phyloP scores from a whole-genome alignment of 345 rosid genomes.

The Euphorbia pulcherrima region DNA sequence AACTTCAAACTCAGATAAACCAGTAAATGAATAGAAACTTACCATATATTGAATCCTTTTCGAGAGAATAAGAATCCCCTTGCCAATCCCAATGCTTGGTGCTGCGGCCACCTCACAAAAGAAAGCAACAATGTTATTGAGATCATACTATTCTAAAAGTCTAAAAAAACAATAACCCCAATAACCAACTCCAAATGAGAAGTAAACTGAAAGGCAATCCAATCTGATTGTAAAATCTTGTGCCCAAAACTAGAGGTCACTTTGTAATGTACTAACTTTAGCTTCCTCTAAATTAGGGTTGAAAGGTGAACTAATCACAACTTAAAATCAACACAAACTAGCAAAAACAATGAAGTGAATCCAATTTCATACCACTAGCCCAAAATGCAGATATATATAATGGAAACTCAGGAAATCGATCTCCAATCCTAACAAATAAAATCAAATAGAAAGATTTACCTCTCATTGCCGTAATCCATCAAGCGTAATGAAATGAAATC shows the following conservation, averaged over 20 bases:
- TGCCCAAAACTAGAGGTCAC: constrained; percentile 8
- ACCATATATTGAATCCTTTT: constrained; percentile 40
- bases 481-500: constrained; percentile 1
- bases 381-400: neutral
- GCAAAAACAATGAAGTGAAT: neutral
- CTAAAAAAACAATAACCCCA: neutral
- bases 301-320: neutral
- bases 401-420: too few relatives aligned
- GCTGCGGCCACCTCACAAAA: constrained; percentile 24
- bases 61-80: constrained; percentile 25
- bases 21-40: constrained; percentile 9
- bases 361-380: neutral
- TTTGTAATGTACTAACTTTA: neutral
- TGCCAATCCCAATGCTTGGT: constrained; percentile 42
- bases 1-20: constrained; percentile 5
- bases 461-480: constrained; percentile 41
- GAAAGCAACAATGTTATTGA: constrained; percentile 3
- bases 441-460: too few relatives aligned
- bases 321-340: neutral
- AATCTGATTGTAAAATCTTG: too few relatives aligned
- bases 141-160: neutral
- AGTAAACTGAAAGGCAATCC: neutral
- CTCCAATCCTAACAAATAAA: neutral
- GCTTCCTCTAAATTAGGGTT: neutral
- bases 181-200: constrained; percentile 4